These are phyloP conservation scores for Cyathus striatus DNA, from an alignment of 768 basidiomycete genomes.

Conservation along the genomic window DNA sequence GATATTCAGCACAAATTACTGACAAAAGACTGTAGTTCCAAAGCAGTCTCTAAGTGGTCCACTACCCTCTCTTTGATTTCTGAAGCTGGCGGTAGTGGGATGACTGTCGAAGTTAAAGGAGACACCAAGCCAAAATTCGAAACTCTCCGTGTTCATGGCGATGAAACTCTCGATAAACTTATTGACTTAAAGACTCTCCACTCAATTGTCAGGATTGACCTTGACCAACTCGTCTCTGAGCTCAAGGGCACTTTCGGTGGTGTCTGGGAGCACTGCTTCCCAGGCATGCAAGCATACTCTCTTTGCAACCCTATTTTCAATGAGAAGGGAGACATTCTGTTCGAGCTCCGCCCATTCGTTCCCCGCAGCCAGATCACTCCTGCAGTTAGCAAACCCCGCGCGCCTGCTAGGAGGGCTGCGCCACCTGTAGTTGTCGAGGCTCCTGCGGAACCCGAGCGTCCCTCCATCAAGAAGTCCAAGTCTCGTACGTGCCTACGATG, in stretches of 20 bases:
- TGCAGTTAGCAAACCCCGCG: background rate
- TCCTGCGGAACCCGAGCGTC: background rate
- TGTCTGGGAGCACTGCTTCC: conserved; percentile 10
- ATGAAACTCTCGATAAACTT: conserved; percentile 2
- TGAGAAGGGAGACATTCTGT: conserved; percentile 6
- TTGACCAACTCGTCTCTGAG: conserved; percentile 1
- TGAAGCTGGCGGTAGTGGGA: conserved; percentile 5
- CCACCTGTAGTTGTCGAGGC: background rate
- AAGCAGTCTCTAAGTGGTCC: conserved; percentile 6
- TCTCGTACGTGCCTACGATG: conserved; percentile 1
- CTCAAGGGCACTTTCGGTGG: conserved; percentile 7
- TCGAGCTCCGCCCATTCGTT: conserved; percentile 7
- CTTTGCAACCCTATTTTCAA: conserved; percentile 10
- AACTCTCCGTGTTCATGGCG: conserved; percentile 1
- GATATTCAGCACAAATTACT: background rate
- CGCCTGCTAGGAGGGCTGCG: background rate
- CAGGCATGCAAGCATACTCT: conserved; percentile 6
- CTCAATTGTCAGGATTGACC: conserved; percentile 6
- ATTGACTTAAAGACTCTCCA: conserved; percentile 7
- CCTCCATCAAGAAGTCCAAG: conserved; percentile 1
- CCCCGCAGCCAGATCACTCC: background rate
- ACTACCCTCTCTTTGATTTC: conserved; percentile 6
- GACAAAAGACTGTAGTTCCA: conserved; percentile 1
- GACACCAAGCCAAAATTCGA: conserved; percentile 2
- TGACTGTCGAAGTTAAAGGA: conserved; percentile 1